Evolutionary conservation across 1,284 basidiomycete species (phyloP).

Genomic region (Fomes fomentarius): DNA sequence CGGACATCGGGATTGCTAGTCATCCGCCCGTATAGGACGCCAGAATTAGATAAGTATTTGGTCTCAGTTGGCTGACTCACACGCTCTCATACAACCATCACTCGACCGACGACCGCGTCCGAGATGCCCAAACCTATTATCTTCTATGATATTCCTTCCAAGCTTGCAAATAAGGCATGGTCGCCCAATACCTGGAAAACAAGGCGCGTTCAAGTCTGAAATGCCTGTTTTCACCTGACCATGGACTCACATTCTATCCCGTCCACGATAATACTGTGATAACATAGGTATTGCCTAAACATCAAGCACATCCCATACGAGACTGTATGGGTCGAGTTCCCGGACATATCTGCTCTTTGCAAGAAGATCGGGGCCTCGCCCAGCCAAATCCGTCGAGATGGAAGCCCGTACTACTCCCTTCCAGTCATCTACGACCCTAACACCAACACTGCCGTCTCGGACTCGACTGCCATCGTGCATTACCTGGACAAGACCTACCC

Average conservation of each 20-base stretch:
- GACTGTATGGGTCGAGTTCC: constrained; percentile 16
- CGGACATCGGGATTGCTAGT: no score
- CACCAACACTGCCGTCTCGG: constrained; percentile 31
- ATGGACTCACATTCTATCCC: no score
- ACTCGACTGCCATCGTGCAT: constrained; percentile 35
- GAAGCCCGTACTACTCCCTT: constrained; percentile 34
- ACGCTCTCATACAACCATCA: no score
- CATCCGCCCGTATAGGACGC: no score
- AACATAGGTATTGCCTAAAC: constrained; percentile 22
- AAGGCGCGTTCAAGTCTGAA: constrained; percentile 19
- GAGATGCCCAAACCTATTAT: constrained; percentile 22
- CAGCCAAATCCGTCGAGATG: constrained; percentile 16
- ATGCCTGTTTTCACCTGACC: constrained; percentile 1
- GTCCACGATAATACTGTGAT: no score
- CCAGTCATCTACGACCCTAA: constrained; percentile 35
- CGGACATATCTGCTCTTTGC: no score
- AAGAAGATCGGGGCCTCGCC: background rate
- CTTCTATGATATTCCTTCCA: constrained; percentile 33
- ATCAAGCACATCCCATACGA: constrained; percentile 39
- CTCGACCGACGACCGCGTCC: no score
- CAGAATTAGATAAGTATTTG: no score
- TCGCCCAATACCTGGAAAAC: constrained; percentile 32
- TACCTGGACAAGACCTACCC: constrained; percentile 40
- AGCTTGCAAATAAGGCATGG: constrained; percentile 23
- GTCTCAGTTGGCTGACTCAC: no score